These are phyloP conservation scores for Geotrichum macrosporum DNA, from an alignment of 1,139 yeast species.

Conservation along the genomic window DNA sequence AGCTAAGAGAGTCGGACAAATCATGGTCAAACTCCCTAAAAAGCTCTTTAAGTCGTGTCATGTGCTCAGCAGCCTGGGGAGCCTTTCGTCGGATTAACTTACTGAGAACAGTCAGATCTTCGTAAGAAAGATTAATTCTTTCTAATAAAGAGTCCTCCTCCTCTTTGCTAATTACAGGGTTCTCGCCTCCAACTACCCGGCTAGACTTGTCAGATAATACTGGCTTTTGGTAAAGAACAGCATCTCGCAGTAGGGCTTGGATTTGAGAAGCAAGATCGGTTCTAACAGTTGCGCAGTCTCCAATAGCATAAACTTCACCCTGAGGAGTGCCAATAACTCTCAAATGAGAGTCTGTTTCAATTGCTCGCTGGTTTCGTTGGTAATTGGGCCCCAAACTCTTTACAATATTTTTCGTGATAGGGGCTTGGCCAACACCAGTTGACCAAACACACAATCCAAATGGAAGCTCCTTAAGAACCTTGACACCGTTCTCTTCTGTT, in stretches of 20 bases:
- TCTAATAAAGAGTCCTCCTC: conserved; percentile 38
- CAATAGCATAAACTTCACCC: conserved; percentile 63
- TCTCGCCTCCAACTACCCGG: neutral
- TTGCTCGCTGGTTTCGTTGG: conserved; percentile 56
- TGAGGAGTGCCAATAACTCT: conserved; percentile 58
- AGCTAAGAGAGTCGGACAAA: conserved; percentile 46
- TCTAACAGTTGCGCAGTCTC: conserved; percentile 61
- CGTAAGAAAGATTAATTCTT: conserved; percentile 45
- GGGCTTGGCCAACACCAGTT: conserved; percentile 61
- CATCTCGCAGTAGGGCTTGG: conserved; percentile 26
- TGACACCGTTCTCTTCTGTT: conserved; percentile 41
- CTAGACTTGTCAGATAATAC: neutral
- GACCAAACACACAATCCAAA: conserved; percentile 65
- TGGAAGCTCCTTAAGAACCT: conserved; percentile 47
- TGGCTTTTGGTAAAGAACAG: conserved; percentile 24
- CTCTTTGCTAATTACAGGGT: conserved; percentile 19
- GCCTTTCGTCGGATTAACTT: conserved; percentile 45
- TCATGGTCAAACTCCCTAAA: conserved; percentile 49
- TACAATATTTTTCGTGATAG: conserved; percentile 50
- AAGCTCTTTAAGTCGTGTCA: conserved; percentile 47
- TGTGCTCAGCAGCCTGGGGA: conserved; percentile 57
- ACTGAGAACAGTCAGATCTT: conserved; percentile 47
- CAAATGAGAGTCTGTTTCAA: conserved; percentile 62
- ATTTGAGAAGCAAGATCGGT: conserved; percentile 51
- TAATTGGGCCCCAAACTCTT: conserved; percentile 40